phyloP scores from a whole-genome alignment of 1,284 basidiomycete genomes.

The Leucoagaricus sp. region DNA sequence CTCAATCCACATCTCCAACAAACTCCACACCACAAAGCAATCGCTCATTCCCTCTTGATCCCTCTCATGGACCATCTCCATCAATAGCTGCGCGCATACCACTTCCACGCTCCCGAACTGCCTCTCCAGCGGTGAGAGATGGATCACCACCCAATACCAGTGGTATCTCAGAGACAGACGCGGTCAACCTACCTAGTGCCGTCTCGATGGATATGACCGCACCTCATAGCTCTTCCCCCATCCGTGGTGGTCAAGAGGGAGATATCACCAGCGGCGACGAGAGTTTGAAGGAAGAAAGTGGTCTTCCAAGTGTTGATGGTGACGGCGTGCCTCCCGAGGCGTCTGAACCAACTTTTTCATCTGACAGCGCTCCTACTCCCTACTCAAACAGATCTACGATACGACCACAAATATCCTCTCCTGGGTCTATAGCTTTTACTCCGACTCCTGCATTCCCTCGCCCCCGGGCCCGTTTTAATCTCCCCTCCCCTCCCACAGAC shows the following conservation, averaged over 20 bases:
- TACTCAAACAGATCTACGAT: constrained; percentile 24
- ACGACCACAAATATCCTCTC: constrained; percentile 32
- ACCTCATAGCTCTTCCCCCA: constrained; percentile 42
- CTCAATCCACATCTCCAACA: constrained; percentile 57
- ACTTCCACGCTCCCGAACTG: constrained; percentile 55
- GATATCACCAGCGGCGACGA: constrained; percentile 16
- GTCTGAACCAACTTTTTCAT: constrained; percentile 69
- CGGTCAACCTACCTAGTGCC: constrained; percentile 33
- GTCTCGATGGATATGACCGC: constrained; percentile 53
- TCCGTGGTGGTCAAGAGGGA: constrained; percentile 23
- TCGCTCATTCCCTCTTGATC: constrained; percentile 42
- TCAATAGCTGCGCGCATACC: constrained; percentile 48
- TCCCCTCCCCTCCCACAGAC: constrained; percentile 41
- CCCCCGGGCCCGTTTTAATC: constrained; percentile 58
- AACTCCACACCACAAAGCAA: constrained; percentile 67
- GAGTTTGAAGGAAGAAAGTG: constrained; percentile 13
- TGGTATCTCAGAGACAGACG: constrained; percentile 24
- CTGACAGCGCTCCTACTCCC: constrained; percentile 43
- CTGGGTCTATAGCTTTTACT: constrained; percentile 55
- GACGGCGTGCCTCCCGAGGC: constrained; percentile 27
- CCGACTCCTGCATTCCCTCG: constrained; percentile 67
- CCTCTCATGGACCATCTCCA: constrained; percentile 46
- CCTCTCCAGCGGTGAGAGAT: constrained; percentile 45
- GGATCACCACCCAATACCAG: constrained; percentile 27
- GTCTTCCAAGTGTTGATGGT: constrained; percentile 1